Conservation (phyloP, 305 asterid genomes). For the Euphrasia arctica region DNA sequence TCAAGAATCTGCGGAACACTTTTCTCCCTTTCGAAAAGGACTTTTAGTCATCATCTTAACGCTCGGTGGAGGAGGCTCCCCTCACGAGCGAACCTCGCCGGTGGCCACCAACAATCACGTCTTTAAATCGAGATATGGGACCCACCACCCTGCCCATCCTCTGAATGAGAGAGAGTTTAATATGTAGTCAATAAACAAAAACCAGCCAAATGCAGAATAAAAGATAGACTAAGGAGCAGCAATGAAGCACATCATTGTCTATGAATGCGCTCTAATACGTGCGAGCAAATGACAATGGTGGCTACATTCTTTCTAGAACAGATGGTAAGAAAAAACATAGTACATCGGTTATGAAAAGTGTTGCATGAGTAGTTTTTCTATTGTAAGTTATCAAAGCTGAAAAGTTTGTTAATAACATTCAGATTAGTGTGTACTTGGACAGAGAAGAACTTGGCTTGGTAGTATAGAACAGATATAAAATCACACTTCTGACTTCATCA, state of each 20-base stretch:
- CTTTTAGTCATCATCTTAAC: constrained; percentile 39
- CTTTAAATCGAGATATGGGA: constrained; percentile 68
- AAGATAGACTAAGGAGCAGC: not conserved
- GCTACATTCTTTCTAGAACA: not conserved
- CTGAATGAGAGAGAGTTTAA: constrained; percentile 30
- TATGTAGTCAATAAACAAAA: constrained; percentile 7
- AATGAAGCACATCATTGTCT: not conserved
- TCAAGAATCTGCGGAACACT: constrained; percentile 7
- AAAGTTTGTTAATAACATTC: not conserved
- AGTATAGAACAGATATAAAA: not conserved
- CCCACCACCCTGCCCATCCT: constrained; percentile 55
- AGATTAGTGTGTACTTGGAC: not conserved
- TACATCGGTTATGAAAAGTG: not conserved
- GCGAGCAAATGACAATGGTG: not conserved
- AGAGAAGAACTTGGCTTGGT: not conserved
- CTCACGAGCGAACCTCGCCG: constrained; percentile 46
- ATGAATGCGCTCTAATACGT: not conserved
- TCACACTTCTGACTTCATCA: not conserved
- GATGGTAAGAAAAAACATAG: not conserved
- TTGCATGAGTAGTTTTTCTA: not conserved
- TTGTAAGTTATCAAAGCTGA: not conserved
- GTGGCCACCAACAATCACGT: constrained; percentile 60
- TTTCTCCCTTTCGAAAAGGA: not conserved
- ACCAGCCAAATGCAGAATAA: constrained; percentile 7
- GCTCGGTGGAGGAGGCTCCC: constrained; percentile 43